Evolutionary conservation across 352 stramenopile genomes (phyloP), one percentile per base, ranked within the genome.

Genomic region (Globisporangium yorkense): DNA sequence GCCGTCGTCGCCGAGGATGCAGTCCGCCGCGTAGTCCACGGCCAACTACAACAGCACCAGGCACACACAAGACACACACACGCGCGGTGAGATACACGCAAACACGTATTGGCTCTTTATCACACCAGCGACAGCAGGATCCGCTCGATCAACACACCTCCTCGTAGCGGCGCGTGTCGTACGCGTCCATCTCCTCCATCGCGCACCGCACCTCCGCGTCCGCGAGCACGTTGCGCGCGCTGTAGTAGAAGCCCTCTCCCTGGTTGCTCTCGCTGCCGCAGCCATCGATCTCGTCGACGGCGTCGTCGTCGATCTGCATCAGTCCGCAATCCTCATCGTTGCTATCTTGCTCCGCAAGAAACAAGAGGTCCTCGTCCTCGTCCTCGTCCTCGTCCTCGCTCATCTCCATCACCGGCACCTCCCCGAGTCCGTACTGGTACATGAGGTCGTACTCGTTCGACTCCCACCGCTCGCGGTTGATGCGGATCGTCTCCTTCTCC

Each of bases 361-460:
- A 51, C 53, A 84, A 60, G 65, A 70, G 63, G 41, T 71, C 62
- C 18, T 48, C 43, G 43, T 27, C 8, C 16, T 80, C 77, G 52
- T 87, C 73, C 50, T 87, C 68, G 18, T 82, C 75, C 55, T 88
- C 75, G 56, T 86, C 70, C 59, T 77, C 62, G 37, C 57, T 62
- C 59, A 87, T 70, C 33, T 86, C 78, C 65, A 89, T 74, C 33
- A 86, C 59, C 0, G 75, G 71, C 29, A 79, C 72, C 46, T 91
- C 78, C 4, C 81, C 81, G 51, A 91, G 69, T 35, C 78, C 79
- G 55, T 80, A 91, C 66, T 92, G 82, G 66, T 90, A 87, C 67
- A 88, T 74, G 59, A 92, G 67, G 57, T 92, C 82, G 65, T 89
- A 92, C 64, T 92, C 82, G 63, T 92, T 92, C 27, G 82, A 90